Percentiles rank a stretch among this genome's conserved stretches.
Evolutionary conservation across 2,329 filamentous ascomycete genomes (phyloP).

Genomic region (Fusarium papillatum): DNA sequence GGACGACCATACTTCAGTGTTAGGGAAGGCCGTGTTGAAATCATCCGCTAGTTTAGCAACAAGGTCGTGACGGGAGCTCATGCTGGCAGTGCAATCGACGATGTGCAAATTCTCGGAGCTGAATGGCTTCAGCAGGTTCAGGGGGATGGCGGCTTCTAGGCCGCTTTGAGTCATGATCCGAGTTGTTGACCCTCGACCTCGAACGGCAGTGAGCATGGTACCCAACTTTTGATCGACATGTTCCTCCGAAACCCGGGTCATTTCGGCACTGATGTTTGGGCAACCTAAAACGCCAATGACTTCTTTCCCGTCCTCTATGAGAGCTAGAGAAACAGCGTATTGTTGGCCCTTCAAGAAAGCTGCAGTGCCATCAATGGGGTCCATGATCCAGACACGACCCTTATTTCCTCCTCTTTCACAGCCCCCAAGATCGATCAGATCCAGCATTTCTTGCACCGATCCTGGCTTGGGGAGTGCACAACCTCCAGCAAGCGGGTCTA

Average conservation of each 20-base stretch:
- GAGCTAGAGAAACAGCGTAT: constrained; percentile 71
- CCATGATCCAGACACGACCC: constrained; percentile 70
- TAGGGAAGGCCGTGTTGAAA: constrained; percentile 49
- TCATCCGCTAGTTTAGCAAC: constrained; percentile 43
- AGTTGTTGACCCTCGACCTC: constrained; percentile 47
- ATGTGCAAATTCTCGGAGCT: constrained; percentile 45
- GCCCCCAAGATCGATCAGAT: constrained; percentile 71
- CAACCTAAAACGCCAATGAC: constrained; percentile 71
- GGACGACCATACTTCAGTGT: constrained; percentile 55
- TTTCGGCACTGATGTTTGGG: constrained; percentile 64
- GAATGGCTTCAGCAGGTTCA: constrained; percentile 36
- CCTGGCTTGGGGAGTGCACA: background rate
- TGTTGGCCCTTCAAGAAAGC: constrained; percentile 73
- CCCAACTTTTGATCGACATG: constrained; percentile 49
- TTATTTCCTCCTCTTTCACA: constrained; percentile 51
- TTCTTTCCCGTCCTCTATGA: constrained; percentile 70
- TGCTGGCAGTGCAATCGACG: constrained; percentile 50
- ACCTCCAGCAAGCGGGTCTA: background rate
- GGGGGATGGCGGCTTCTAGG: constrained; percentile 31
- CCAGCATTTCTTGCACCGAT: constrained; percentile 68
- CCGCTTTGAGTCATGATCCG: constrained; percentile 41
- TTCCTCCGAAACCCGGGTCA: constrained; percentile 52
- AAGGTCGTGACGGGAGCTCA: constrained; percentile 49
- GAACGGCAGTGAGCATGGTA: constrained; percentile 51
- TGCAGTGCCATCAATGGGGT: constrained; percentile 75